These are phyloP conservation scores for Micractinium sp. DNA, from an alignment of 139 green algal species.

Conservation along the genomic window DNA sequence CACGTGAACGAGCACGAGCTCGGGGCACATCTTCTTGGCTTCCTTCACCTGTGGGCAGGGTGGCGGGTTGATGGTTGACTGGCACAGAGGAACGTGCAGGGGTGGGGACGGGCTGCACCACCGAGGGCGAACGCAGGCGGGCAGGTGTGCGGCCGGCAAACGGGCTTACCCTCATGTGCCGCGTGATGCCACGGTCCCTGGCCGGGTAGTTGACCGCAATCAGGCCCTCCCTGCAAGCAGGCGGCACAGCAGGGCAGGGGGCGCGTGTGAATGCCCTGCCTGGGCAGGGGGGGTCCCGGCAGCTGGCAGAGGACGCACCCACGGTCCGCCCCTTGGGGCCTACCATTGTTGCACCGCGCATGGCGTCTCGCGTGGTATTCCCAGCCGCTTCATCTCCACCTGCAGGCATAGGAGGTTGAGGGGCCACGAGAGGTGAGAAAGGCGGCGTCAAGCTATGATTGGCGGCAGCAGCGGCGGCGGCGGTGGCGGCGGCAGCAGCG, in stretches of 20 bases:
- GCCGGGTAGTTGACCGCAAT: constrained; percentile 89
- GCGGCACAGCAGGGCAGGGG: too few relatives aligned
- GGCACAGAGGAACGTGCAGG: background rate
- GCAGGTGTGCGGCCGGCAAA: background rate
- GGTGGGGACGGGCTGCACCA: too few relatives aligned
- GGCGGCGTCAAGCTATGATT: background rate
- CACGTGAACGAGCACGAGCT: constrained; percentile 87
- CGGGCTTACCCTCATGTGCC: constrained; percentile 72
- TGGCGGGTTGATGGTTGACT: too few relatives aligned
- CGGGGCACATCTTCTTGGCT: constrained; percentile 77
- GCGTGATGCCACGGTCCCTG: constrained; percentile 74
- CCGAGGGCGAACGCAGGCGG: background rate
- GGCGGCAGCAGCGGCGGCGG: too few relatives aligned
- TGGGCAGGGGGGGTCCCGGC: too few relatives aligned
- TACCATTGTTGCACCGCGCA: constrained; percentile 91
- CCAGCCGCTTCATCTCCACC: constrained; percentile 78
- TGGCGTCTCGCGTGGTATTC: constrained; percentile 70
- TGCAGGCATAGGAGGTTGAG: constrained; percentile 34
- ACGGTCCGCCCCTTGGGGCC: too few relatives aligned
- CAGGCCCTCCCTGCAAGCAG: constrained; percentile 59
- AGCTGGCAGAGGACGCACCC: too few relatives aligned
- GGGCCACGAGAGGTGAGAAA: too few relatives aligned
- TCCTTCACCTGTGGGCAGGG: constrained; percentile 43
- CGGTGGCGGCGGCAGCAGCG: background rate
- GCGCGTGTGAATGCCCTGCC: too few relatives aligned